Conservation (phyloP, 2,329 filamentous ascomycete species). For the Triangularia verruculosa region DNA sequence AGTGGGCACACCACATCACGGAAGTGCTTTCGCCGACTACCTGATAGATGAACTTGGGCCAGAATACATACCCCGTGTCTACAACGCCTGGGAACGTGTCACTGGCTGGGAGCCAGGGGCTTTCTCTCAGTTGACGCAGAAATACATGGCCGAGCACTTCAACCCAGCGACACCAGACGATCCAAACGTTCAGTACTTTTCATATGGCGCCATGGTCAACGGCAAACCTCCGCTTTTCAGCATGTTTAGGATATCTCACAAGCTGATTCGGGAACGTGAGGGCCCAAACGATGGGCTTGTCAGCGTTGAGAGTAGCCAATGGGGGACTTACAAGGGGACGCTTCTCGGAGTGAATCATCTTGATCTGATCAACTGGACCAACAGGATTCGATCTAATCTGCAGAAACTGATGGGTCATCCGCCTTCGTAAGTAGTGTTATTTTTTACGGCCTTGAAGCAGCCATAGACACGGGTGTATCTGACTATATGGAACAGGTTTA, state of each 20-base stretch:
- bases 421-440: slow-evolving; percentile 44
- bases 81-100: slow-evolving; percentile 47
- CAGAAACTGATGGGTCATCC: slow-evolving; percentile 53
- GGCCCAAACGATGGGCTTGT: slow-evolving; percentile 66
- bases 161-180: slow-evolving; percentile 56
- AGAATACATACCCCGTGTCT: slow-evolving; percentile 52
- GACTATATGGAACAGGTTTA: slow-evolving; percentile 47
- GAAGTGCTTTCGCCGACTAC: slow-evolving; percentile 55
- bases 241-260: slow-evolving; percentile 55
- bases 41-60: slow-evolving; percentile 47
- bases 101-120: slow-evolving; percentile 57
- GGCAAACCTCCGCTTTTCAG: slow-evolving; percentile 59
- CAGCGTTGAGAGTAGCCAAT: slow-evolving; percentile 59
- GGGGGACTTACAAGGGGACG: slow-evolving; percentile 64
- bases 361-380: slow-evolving; percentile 67
- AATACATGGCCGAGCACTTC: slow-evolving; percentile 58
- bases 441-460: neutral
- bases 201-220: slow-evolving; percentile 54
- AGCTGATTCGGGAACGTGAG: slow-evolving; percentile 49
- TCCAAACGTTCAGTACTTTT: slow-evolving; percentile 56
- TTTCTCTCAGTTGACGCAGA: slow-evolving; percentile 58
- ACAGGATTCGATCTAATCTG: slow-evolving; percentile 54
- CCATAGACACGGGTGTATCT: neutral
- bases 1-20: slow-evolving; percentile 54
- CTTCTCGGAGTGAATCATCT: slow-evolving; percentile 60